Conservation (phyloP, 345 rosid genomes). For the Stellera chamaejasme region DNA sequence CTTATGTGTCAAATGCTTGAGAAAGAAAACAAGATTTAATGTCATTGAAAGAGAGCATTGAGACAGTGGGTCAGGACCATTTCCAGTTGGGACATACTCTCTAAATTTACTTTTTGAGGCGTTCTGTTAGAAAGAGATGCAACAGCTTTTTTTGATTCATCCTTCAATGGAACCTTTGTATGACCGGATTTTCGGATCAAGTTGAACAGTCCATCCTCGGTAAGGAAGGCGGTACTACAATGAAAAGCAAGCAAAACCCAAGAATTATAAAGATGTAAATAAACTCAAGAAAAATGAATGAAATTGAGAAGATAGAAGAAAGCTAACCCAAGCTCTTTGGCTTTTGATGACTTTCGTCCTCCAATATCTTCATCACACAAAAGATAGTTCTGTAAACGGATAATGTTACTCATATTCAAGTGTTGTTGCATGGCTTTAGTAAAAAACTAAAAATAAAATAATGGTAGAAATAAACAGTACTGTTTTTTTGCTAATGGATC, state of each 20-base stretch:
- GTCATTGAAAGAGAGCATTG: background rate
- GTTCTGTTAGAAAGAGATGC: conserved; percentile 38
- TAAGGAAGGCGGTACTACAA: conserved; percentile 66
- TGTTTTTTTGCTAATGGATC: conserved; percentile 98
- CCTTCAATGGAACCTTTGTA: conserved; percentile 30
- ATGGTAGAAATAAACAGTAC: conserved; percentile 19
- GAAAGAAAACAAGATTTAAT: conserved; percentile 1
- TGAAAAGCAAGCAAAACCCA: conserved; percentile 12
- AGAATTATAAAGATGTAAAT: conserved; percentile 13
- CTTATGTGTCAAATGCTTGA: background rate
- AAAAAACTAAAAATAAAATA: conserved; percentile 15
- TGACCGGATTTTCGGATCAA: conserved; percentile 61
- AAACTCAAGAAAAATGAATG: conserved; percentile 5
- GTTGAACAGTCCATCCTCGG: conserved; percentile 92
- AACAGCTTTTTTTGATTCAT: conserved; percentile 29
- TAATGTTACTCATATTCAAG: conserved; percentile 14
- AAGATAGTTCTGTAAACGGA: conserved; percentile 71
- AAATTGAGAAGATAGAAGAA: conserved; percentile 16
- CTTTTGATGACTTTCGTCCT: conserved; percentile 79
- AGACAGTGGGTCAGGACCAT: background rate
- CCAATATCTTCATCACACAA: conserved; percentile 96
- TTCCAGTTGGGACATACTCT: conserved; percentile 33
- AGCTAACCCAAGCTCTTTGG: conserved; percentile 89
- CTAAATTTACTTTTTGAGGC: conserved; percentile 48
- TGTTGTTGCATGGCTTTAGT: conserved; percentile 5